Base-by-base conservation (phyloP, 768 basidiomycete species). In the Auricularia cornea region DNA sequence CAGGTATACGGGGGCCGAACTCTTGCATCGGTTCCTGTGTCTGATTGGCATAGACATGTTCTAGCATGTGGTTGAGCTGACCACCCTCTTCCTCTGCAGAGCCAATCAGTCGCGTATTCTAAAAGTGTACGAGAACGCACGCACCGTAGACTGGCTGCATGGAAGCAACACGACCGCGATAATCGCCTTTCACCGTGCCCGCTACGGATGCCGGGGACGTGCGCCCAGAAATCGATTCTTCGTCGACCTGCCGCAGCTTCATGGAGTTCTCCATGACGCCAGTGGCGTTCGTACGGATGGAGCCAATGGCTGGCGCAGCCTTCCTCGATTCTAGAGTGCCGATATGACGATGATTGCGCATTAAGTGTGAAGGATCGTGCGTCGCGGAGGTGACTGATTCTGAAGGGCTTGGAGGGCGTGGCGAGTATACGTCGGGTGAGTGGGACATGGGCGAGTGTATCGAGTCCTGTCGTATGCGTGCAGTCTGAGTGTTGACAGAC, bases 281-380 rank as follows among this genome's bases (percentile, higher is more conserved):
- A 10, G 85, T 81, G 0, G 90, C 96, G 69, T 88, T 94, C 6
- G 86, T 83, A 70, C 84, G 88, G 6, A 90, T 91, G 2, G 94
- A 89, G 2, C 90, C 94, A 44, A 98, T 77, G 3, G 94, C 92
- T 30, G 97, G 90, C 0, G 92, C 90, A 3, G 91, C 94, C 70
- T 96, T 95, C 67, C 87, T n/a, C n/a, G n/a, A 86, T 1, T 86
- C 83, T 66, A 94, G 92, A 14, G 80, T 80, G 59, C 88, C 88
- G 16, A 89, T 78, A 30, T 89, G 89, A 28, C 54, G 54, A 30
- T 57, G 29, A 57, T 57, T 57, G 26, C 54, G 54, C 54, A 57
- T 10, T 30, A 57, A 31, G 28, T 57, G 78, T 1, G 82, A 80
- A 12, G 83, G 79, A 0, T 89, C 88, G 66, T 88, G 89, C 0